Conservation (phyloP, 1,284 basidiomycete species). For the Trametes sp. region DNA sequence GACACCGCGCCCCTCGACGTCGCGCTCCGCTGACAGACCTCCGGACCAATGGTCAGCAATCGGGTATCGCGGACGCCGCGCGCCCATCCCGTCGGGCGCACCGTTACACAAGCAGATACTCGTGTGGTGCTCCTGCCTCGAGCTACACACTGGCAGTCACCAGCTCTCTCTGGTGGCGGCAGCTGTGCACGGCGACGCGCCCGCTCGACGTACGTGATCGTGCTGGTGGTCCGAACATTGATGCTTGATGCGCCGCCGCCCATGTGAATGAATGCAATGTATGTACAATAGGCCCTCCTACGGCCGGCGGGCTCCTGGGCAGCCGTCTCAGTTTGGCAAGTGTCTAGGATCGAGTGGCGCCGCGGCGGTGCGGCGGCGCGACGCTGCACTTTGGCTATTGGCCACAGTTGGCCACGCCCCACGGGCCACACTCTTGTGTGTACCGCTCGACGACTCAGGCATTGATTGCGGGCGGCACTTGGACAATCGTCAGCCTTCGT, state of each 20-base stretch:
- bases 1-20: background rate
- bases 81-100: background rate
- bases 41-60: background rate
- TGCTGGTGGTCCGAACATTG: constrained; percentile 20
- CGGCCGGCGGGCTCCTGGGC: background rate
- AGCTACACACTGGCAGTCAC: too few relatives aligned
- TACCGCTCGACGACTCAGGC: background rate
- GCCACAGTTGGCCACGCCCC: too few relatives aligned
- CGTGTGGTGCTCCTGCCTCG: background rate
- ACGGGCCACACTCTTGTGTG: too few relatives aligned
- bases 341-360: background rate
- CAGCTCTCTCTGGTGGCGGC: background rate
- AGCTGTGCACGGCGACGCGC: background rate
- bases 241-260: background rate
- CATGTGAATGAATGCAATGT: constrained; percentile 12
- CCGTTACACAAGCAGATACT: background rate
- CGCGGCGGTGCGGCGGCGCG: background rate
- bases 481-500: too few relatives aligned
- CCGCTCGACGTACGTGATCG: constrained; percentile 6
- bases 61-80: background rate
- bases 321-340: background rate
- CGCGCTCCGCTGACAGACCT: constrained; percentile 3
- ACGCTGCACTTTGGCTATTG: background rate
- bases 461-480: too few relatives aligned
- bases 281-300: too few relatives aligned